These are phyloP conservation scores for Rhypophila decipiens DNA, from an alignment of 495 filamentous ascomycete species.

Conservation along the genomic window DNA sequence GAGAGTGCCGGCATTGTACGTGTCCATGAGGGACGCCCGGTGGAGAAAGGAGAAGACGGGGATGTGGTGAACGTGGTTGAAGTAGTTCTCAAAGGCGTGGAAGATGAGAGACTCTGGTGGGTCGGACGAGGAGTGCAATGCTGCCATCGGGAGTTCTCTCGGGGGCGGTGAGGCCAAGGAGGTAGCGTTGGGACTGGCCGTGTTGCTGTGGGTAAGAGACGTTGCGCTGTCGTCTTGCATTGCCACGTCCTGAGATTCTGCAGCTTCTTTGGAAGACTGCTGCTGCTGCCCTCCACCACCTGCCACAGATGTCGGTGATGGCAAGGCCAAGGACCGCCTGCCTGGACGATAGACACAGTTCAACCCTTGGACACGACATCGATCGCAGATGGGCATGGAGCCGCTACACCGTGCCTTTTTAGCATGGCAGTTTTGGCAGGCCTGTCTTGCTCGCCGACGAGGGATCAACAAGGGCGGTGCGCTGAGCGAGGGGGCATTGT, in stretches of 20 bases:
- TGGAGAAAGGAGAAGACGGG: constrained; percentile 46
- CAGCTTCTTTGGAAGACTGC: too few species aligned
- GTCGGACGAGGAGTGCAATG: constrained; percentile 16
- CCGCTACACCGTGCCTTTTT: constrained; percentile 45
- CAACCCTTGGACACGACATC: constrained; percentile 40
- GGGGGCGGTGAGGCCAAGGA: neutral
- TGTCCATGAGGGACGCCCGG: constrained; percentile 45
- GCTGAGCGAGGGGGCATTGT: neutral
- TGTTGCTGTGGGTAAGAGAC: constrained; percentile 13
- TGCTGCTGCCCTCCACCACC: too few species aligned
- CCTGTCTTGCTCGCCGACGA: constrained; percentile 41
- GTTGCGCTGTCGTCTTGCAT: constrained; percentile 12
- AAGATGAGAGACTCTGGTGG: constrained; percentile 34
- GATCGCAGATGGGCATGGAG: constrained; percentile 39
- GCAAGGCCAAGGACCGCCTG: constrained; percentile 30
- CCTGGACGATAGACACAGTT: constrained; percentile 44
- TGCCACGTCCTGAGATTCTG: neutral
- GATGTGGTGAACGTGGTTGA: constrained; percentile 45
- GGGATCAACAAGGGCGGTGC: constrained; percentile 30
- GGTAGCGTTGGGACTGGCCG: constrained; percentile 13
- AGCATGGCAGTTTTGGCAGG: constrained; percentile 42
- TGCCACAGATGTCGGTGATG: neutral
- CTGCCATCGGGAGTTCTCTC: neutral
- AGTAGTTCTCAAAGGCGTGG: constrained; percentile 41
- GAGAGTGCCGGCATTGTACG: constrained; percentile 42